Conservation (phyloP, 2,329 filamentous ascomycete species). For the Exophiala bonariae region DNA sequence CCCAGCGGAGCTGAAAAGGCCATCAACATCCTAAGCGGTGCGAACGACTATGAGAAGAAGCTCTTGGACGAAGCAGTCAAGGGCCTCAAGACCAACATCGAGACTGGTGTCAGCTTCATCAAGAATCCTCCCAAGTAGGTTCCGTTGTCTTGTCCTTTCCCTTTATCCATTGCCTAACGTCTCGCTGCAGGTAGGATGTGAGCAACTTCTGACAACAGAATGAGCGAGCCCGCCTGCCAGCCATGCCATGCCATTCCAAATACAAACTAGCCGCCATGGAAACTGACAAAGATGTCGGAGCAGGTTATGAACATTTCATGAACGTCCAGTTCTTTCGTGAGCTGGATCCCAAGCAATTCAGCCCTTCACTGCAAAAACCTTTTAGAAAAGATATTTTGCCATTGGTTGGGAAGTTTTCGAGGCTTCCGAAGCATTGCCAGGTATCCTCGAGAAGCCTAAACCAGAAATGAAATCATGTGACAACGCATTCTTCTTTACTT, state of each 20-base stretch:
- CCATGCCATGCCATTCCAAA: not conserved
- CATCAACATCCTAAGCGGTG: slow-evolving; percentile 71
- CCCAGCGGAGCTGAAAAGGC: slow-evolving; percentile 83
- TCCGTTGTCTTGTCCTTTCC: slow-evolving; percentile 5
- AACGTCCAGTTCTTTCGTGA: slow-evolving; percentile 4
- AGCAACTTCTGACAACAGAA: slow-evolving; percentile 24
- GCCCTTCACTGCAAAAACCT: slow-evolving; percentile 3
- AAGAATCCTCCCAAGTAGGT: slow-evolving; percentile 66
- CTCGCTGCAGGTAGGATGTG: slow-evolving; percentile 22
- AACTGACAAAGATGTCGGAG: slow-evolving; percentile 19
- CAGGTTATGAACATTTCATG: slow-evolving; percentile 21
- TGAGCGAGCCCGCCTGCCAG: slow-evolving; percentile 21
- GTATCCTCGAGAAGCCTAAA: not conserved
- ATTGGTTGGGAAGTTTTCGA: slow-evolving; percentile 3
- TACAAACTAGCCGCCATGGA: slow-evolving; percentile 15
- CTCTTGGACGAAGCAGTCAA: slow-evolving; percentile 73
- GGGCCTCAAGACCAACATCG: slow-evolving; percentile 88
- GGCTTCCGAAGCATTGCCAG: not conserved
- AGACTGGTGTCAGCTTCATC: slow-evolving; percentile 88
- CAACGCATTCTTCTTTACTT: not conserved
- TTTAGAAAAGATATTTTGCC: slow-evolving; percentile 13
- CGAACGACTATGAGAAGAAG: slow-evolving; percentile 85
- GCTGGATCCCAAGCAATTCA: slow-evolving; percentile 9
- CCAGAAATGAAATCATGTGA: not conserved
- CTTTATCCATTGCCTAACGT: slow-evolving; percentile 26